Conservation (phyloP, 805 yeast genomes). For the Candida cerambycidarum region DNA sequence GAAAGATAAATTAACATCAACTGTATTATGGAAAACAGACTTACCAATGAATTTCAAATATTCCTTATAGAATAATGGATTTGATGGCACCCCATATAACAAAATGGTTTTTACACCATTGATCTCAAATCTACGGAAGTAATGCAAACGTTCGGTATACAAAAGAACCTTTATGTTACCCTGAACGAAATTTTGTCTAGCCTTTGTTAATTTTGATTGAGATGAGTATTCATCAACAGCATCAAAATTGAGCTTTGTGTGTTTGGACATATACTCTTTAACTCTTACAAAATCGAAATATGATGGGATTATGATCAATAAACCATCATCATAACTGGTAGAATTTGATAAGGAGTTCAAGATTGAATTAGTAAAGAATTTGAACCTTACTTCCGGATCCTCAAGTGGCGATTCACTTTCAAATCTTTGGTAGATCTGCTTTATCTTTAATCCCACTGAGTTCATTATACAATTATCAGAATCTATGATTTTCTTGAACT, state of each 20-base stretch:
- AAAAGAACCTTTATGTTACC: slow-evolving; percentile 65
- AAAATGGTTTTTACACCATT: slow-evolving; percentile 81
- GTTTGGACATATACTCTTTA: slow-evolving; percentile 61
- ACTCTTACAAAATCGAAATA: slow-evolving; percentile 84
- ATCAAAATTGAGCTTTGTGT: slow-evolving; percentile 61
- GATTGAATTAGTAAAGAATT: slow-evolving; percentile 69
- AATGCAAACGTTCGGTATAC: slow-evolving; percentile 94
- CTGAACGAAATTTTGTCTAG: slow-evolving; percentile 66
- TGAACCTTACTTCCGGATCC: slow-evolving; percentile 84
- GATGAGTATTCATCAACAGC: slow-evolving; percentile 82
- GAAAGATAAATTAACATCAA: slow-evolving; percentile 44
- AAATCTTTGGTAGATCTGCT: slow-evolving; percentile 71
- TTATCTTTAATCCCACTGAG: slow-evolving; percentile 63
- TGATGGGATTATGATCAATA: slow-evolving; percentile 77
- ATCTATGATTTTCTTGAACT: slow-evolving; percentile 48
- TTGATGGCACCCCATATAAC: slow-evolving; percentile 81
- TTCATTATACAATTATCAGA: slow-evolving; percentile 57
- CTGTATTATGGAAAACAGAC: slow-evolving; percentile 56
- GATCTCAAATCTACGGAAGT: slow-evolving; percentile 81
- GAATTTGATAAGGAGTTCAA: slow-evolving; percentile 70
- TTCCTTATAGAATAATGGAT: slow-evolving; percentile 82
- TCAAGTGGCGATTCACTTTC: slow-evolving; percentile 51
- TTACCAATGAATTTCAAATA: slow-evolving; percentile 66
- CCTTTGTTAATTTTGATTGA: slow-evolving; percentile 67
- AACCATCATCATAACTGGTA: slow-evolving; percentile 67